phyloP scores from a whole-genome alignment of 2,329 filamentous ascomycete species.

The Lachnellula suecica region DNA sequence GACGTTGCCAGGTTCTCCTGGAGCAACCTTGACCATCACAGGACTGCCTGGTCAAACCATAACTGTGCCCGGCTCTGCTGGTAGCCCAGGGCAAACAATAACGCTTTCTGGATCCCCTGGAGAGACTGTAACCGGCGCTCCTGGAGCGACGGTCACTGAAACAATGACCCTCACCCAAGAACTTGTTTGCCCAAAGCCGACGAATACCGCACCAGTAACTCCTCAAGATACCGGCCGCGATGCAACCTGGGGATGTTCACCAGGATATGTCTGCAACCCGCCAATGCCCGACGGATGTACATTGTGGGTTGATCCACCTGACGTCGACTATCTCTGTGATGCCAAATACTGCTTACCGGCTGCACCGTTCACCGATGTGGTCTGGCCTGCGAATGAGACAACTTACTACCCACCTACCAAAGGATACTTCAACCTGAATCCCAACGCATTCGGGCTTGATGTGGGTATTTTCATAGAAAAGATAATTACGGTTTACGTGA shows the following conservation, averaged over 20 bases:
- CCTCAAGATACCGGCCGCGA: constrained; percentile 25
- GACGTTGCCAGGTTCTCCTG: constrained; percentile 4
- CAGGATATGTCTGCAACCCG: constrained; percentile 41
- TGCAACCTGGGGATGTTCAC: constrained; percentile 42
- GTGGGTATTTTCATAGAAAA: constrained; percentile 59
- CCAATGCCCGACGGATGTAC: constrained; percentile 38
- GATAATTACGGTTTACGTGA: constrained; percentile 35
- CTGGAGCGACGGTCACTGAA: constrained; percentile 5
- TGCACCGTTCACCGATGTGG: constrained; percentile 28
- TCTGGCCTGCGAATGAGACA: constrained; percentile 46
- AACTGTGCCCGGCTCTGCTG: constrained; percentile 16
- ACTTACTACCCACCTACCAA: constrained; percentile 50
- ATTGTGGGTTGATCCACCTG: constrained; percentile 40
- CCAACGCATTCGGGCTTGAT: constrained; percentile 59
- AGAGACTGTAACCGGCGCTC: constrained; percentile 7
- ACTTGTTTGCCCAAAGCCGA: constrained; percentile 23
- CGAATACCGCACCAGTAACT: constrained; percentile 20
- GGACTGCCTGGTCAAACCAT: constrained; percentile 12
- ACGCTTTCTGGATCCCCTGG: constrained; percentile 5
- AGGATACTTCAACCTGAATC: constrained; percentile 66
- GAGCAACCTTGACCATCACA: constrained; percentile 12
- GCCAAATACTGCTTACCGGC: constrained; percentile 39
- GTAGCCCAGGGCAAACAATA: constrained; percentile 11
- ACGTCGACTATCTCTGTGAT: constrained; percentile 37
- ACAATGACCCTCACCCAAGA: constrained; percentile 9